These are phyloP conservation scores for Kalmanozyma brasiliensis DNA, from an alignment of 1,284 basidiomycete species.

Conservation along the genomic window DNA sequence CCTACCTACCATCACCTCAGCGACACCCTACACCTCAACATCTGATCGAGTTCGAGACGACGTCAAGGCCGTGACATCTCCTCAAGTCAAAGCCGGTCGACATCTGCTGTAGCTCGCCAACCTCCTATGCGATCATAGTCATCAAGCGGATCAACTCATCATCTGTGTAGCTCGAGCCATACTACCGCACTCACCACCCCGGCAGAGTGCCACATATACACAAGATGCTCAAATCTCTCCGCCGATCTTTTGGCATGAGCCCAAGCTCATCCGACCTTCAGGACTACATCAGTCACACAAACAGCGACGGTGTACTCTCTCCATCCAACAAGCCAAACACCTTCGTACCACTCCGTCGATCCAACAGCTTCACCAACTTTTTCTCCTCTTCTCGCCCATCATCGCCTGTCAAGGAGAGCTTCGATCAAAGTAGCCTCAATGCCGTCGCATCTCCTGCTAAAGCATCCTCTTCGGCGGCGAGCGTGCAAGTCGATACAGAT, in stretches of 20 bases:
- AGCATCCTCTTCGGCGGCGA: constrained; percentile 6
- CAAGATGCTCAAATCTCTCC: constrained; percentile 39
- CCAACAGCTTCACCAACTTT: constrained; percentile 47
- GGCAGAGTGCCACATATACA: background rate
- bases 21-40: too few species aligned
- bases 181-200: too few species aligned
- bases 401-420: constrained; percentile 22
- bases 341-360: constrained; percentile 35
- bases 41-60: too few species aligned
- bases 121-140: too few species aligned
- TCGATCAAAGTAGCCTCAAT: constrained; percentile 2
- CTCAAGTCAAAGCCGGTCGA: too few species aligned
- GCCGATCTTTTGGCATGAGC: constrained; percentile 50
- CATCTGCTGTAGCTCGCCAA: too few species aligned
- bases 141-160: too few species aligned
- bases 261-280: constrained; percentile 29
- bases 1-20: too few species aligned
- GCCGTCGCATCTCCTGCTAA: constrained; percentile 14
- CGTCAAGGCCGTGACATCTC: too few species aligned
- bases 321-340: constrained; percentile 42
- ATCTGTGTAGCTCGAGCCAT: too few species aligned
- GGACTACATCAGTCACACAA: constrained; percentile 10
- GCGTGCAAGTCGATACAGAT: background rate
- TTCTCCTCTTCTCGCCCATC: constrained; percentile 40
- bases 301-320: constrained; percentile 16